phyloP scores from a whole-genome alignment of 768 basidiomycete species.

The Suillus weaverae region DNA sequence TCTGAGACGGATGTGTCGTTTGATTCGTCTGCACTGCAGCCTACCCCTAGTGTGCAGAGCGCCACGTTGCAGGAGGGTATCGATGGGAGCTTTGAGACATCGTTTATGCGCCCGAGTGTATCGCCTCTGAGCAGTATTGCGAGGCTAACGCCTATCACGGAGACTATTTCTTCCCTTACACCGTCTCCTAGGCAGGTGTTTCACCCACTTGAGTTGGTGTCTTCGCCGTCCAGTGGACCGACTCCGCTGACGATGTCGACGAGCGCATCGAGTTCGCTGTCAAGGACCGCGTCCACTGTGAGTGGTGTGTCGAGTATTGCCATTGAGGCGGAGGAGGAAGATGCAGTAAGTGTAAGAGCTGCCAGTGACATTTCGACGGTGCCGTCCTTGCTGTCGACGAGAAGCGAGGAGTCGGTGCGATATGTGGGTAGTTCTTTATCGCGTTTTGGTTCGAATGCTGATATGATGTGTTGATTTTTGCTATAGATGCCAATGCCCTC shows the following conservation, averaged over 20 bases:
- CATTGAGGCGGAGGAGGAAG: conserved; percentile 37
- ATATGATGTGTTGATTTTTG: conserved; percentile 23
- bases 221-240: conserved; percentile 36
- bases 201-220: conserved; percentile 24
- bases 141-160: conserved; percentile 36
- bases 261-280: conserved; percentile 28
- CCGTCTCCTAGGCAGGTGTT: conserved; percentile 11
- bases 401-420: conserved; percentile 24
- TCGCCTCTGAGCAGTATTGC: conserved; percentile 33
- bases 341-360: conserved; percentile 18
- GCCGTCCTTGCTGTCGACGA: conserved; percentile 57
- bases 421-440: conserved; percentile 35
- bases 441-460: background rate
- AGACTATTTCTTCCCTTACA: conserved; percentile 29
- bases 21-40: conserved; percentile 72
- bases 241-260: conserved; percentile 33
- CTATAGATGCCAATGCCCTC: conserved; percentile 20
- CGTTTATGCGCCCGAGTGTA: conserved; percentile 64
- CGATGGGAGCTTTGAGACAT: conserved; percentile 74
- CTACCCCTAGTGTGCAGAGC: conserved; percentile 64
- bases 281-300: conserved; percentile 39
- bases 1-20: conserved; percentile 67
- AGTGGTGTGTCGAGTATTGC: conserved; percentile 48
- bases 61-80: conserved; percentile 53
- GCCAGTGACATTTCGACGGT: conserved; percentile 47